These are phyloP conservation scores for Fusarium scirpi DNA, from an alignment of 2,329 filamentous ascomycete species.

Conservation along the genomic window DNA sequence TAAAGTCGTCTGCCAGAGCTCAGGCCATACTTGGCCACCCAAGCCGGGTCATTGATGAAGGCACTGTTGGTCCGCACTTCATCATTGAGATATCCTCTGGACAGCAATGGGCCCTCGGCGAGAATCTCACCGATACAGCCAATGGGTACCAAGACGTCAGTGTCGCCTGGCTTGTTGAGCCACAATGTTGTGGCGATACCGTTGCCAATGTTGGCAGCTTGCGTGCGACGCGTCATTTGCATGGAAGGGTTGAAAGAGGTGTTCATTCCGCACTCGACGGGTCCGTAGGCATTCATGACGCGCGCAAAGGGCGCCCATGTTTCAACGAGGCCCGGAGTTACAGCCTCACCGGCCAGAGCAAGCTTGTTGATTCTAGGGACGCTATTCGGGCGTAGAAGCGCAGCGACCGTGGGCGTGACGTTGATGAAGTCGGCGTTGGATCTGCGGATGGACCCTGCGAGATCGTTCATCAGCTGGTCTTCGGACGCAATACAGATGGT, in stretches of 20 bases:
- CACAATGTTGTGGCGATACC: slow-evolving; percentile 15
- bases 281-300: slow-evolving; percentile 14
- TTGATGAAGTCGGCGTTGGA: slow-evolving; percentile 14
- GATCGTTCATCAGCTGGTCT: slow-evolving; percentile 13
- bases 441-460: slow-evolving; percentile 11
- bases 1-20: slow-evolving; percentile 14
- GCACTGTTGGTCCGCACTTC: slow-evolving; percentile 15
- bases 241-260: slow-evolving; percentile 11
- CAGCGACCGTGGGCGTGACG: slow-evolving; percentile 7
- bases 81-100: slow-evolving; percentile 14
- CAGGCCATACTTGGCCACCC: slow-evolving; percentile 11
- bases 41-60: slow-evolving; percentile 11
- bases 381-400: slow-evolving; percentile 6
- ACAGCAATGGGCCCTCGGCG: slow-evolving; percentile 10
- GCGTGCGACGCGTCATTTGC: slow-evolving; percentile 3
- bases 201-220: slow-evolving; percentile 17
- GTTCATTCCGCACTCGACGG: slow-evolving; percentile 15
- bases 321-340: slow-evolving; percentile 12
- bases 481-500: slow-evolving; percentile 14
- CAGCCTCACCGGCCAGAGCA: slow-evolving; percentile 13
- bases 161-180: slow-evolving; percentile 7
- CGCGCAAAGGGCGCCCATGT: slow-evolving; percentile 15
- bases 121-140: slow-evolving; percentile 14
- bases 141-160: slow-evolving; percentile 13
- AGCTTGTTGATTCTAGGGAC: slow-evolving; percentile 12